phyloP scores from a whole-genome alignment of 352 stramenopile species.

The Phytophthora pseudosyringae region DNA sequence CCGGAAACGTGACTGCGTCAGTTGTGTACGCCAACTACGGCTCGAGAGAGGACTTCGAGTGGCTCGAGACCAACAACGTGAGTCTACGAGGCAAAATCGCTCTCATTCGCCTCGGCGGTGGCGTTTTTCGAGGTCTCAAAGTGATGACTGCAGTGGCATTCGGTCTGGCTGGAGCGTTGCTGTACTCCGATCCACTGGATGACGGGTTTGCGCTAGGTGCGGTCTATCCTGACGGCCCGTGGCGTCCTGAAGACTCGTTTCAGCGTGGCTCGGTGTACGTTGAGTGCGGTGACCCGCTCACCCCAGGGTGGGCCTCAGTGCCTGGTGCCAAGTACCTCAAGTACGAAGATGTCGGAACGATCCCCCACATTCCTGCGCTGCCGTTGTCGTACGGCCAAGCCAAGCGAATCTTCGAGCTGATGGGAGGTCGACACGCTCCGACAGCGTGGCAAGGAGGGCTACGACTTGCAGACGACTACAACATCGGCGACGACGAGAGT shows the following conservation, averaged over 20 bases:
- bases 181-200: conserved; percentile 90
- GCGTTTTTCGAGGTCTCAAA: conserved; percentile 78
- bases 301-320: conserved; percentile 53
- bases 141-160: conserved; percentile 86
- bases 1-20: conserved; percentile 70
- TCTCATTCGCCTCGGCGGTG: conserved; percentile 76
- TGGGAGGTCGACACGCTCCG: conserved; percentile 66
- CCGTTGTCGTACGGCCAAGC: conserved; percentile 88
- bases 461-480: conserved; percentile 64
- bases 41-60: conserved; percentile 77
- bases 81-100: conserved; percentile 84
- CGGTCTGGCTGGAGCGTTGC: conserved; percentile 78
- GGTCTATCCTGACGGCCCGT: conserved; percentile 42
- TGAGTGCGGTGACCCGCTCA: conserved; percentile 73
- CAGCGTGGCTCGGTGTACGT: conserved; percentile 88
- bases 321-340: conserved; percentile 45
- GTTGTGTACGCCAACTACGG: conserved; percentile 92
- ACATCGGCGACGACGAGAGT: conserved; percentile 68
- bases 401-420: conserved; percentile 64
- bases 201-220: conserved; percentile 74
- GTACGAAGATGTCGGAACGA: conserved; percentile 55
- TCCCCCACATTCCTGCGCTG: conserved; percentile 44
- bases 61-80: conserved; percentile 69
- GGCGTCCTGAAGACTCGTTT: conserved; percentile 78
- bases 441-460: conserved; percentile 68